Conservation (phyloP, 352 stramenopile genomes). For the Phytophthora palmivora region DNA sequence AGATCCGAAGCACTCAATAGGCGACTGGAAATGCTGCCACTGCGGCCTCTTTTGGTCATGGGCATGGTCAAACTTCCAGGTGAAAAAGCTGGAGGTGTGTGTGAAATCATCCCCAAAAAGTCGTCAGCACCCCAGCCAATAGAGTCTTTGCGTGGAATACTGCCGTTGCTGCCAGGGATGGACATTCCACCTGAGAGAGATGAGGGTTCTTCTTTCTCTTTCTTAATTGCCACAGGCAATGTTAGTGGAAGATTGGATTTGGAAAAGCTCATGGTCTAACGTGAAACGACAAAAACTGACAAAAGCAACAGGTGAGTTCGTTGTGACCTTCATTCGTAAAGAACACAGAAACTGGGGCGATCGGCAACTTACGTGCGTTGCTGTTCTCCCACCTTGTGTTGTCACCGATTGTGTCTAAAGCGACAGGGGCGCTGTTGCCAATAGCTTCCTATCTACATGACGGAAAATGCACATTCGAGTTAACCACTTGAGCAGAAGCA, state of each 20-base stretch:
- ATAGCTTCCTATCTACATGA: conserved; percentile 7
- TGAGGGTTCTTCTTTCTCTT: conserved; percentile 50
- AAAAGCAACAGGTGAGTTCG: neutral
- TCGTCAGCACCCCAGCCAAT: conserved; percentile 87
- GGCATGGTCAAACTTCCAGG: conserved; percentile 89
- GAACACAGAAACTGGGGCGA: neutral
- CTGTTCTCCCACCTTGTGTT: neutral
- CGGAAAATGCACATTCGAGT: neutral
- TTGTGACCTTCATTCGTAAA: conserved; percentile 2
- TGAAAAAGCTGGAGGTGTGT: conserved; percentile 92
- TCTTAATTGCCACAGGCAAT: conserved; percentile 78
- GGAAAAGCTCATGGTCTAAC: conserved; percentile 46
- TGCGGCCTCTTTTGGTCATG: conserved; percentile 87
- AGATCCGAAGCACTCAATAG: conserved; percentile 90
- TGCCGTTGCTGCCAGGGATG: conserved; percentile 39
- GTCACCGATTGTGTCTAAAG: conserved; percentile 24
- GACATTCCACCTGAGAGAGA: conserved; percentile 40
- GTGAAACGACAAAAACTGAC: conserved; percentile 7
- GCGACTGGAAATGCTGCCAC: conserved; percentile 85
- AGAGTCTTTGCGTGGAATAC: conserved; percentile 76
- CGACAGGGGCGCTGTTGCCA: conserved; percentile 30
- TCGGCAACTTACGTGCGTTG: conserved; percentile 7
- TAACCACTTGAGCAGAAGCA: neutral
- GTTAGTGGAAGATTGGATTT: conserved; percentile 68
- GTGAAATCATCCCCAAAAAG: conserved; percentile 88